Conservation (phyloP, 805 yeast species). For the Metschnikowia cerradonensis region DNA sequence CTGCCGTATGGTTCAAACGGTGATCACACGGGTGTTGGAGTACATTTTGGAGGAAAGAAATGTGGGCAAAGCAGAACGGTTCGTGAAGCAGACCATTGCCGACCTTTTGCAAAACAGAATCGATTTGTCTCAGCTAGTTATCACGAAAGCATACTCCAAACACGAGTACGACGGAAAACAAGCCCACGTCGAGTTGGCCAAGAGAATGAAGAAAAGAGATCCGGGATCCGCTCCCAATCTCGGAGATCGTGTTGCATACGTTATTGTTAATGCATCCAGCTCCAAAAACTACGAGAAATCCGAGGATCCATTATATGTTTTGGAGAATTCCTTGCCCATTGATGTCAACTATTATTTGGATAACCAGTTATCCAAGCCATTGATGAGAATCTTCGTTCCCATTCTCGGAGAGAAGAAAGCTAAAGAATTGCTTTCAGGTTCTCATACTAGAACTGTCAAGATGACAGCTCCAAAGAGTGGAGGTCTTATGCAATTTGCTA, state of each 20-base stretch:
- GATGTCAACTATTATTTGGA: constrained; percentile 93
- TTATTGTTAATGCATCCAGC: constrained; percentile 72
- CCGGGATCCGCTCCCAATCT: constrained; percentile 95
- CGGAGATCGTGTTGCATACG: constrained; percentile 98
- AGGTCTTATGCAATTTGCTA: constrained; percentile 88
- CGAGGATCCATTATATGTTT: constrained; percentile 91
- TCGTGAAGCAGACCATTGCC: constrained; percentile 83
- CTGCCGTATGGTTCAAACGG: constrained; percentile 90
- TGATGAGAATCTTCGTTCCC: constrained; percentile 91
- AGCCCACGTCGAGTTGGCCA: constrained; percentile 95
- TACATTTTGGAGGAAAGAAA: constrained; percentile 83
- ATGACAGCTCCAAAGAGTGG: constrained; percentile 76
- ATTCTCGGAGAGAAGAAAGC: constrained; percentile 85
- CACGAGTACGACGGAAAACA: constrained; percentile 94
- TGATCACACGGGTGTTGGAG: constrained; percentile 85
- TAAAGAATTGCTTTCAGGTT: constrained; percentile 73
- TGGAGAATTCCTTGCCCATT: constrained; percentile 88
- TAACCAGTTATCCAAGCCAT: constrained; percentile 88
- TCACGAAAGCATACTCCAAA: constrained; percentile 84
- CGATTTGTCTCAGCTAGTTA: constrained; percentile 89
- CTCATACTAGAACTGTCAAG: constrained; percentile 75
- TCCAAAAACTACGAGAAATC: constrained; percentile 92
- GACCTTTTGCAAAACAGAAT: constrained; percentile 86
- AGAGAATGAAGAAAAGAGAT: constrained; percentile 92
- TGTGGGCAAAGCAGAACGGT: constrained; percentile 77